Base-by-base conservation (phyloP, 352 stramenopile genomes). In the Globisporangium carolinianum region DNA sequence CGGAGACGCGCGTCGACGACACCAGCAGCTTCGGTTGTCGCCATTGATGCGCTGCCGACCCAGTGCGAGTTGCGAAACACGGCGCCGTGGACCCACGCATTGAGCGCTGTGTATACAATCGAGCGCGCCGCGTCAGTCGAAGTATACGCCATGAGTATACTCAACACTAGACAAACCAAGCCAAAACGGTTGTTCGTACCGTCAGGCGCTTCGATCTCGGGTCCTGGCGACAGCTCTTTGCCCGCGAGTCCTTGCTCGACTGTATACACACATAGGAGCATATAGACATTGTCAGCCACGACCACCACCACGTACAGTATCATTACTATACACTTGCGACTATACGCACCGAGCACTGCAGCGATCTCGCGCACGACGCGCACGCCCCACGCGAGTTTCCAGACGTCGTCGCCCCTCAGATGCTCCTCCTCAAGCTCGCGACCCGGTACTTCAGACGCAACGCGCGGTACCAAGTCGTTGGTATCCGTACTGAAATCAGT, bases 1-100 rank as follows among this genome's bases (percentile, higher is more conserved):
- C 75, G 76, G 45, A 89, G 58, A 32, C 73, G 73, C 18, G 59
- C 70, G 58, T 87, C 77, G 39, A 89, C 79, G 45, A 89, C 79
- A 37, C 64, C 77, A 0, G 76, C 65, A 1, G 73, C 52, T 38
- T 75, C 61, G 1, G 59, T 58, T 2, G 53, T 57, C 17, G 62
- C 83, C 83, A 97, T 95, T 3, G 76, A 69, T 12, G 82, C 82
- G 61, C 76, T 90, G 37, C 88, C 81, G 35, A 89, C 80, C 87
- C 87, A 95, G 53, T 96, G 87, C 11, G 76, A 86, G 58, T 97
- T 97, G 35, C 75, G 73, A 45, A 94, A 88, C 3, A 87, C 67
- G 50, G 83, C 70, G 39, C 71, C 49, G 17, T 71, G 59, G 6
- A 97, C 75, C 79, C 86, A 95, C 7, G 64, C 53, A 15, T 86